Percentiles rank a stretch among this genome's conserved stretches.
Evolutionary conservation across 164 flowering plant genomes (phyloP).

Genomic region (Piper longum): DNA sequence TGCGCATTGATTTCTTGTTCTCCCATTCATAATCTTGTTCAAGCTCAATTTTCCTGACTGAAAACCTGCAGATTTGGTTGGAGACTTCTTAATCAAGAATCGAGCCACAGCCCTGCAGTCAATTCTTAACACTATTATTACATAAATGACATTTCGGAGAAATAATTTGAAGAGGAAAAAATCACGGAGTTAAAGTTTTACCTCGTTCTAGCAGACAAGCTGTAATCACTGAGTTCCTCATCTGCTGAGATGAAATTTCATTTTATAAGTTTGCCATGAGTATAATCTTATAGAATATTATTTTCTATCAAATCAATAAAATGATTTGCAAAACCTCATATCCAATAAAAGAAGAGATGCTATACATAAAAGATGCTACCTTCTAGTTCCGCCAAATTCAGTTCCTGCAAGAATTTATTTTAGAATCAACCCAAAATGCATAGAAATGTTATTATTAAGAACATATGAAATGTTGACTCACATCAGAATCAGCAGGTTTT

Average conservation of each 20-base stretch:
- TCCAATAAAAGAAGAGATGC: background rate
- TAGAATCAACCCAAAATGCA: background rate
- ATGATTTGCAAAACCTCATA: background rate
- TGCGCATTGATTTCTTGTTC: conserved; percentile 60
- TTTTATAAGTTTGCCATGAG: background rate
- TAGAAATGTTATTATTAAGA: too few species aligned
- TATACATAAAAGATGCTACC: conserved; percentile 39
- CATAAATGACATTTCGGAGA: background rate
- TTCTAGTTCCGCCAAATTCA: conserved; percentile 56
- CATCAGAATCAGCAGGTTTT: conserved; percentile 34
- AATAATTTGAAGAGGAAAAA: too few species aligned
- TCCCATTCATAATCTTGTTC: conserved; percentile 56
- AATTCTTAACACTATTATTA: background rate
- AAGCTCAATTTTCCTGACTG: conserved; percentile 34
- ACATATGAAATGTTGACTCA: conserved; percentile 12
- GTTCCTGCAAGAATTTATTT: conserved; percentile 24
- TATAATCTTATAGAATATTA: too few species aligned
- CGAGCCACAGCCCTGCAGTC: conserved; percentile 59
- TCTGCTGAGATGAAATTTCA: conserved; percentile 15
- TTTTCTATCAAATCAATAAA: too few species aligned
- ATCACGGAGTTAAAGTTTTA: conserved; percentile 4
- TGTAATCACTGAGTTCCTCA: conserved; percentile 24
- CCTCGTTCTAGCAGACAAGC: conserved; percentile 64
- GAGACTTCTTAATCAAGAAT: conserved; percentile 39
- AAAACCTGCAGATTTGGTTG: conserved; percentile 21